Conservation (phyloP, 345 rosid species). For the thale cress (Arabidopsis thaliana) region TAIR10.1 NC_003074.8:10994001-10994500, state of each 20-base stretch:
- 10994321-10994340: conserved; percentile 39
- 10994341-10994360: conserved; percentile 41
- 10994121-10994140: no score
- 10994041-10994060: no score
- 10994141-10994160: no score
- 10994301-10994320: conserved; percentile 16
- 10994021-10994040: background rate
- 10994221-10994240: background rate
- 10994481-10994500: conserved; percentile 9
- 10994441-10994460: conserved; percentile 24
- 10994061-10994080: no score
- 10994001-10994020: background rate
- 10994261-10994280: conserved; percentile 2
- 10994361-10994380: conserved; percentile 33
- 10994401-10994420: conserved; percentile 12
- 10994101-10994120: no score
- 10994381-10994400: background rate
- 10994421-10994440: conserved; percentile 18
- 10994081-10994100: no score
- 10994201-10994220: no score
- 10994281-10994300: conserved; percentile 34
- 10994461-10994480: conserved; percentile 37
- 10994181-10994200: no score
- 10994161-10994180: no score
- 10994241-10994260: background rate